These are phyloP conservation scores for Hypoxylon rickii DNA, from an alignment of 495 filamentous ascomycete genomes.

Conservation along the genomic window DNA sequence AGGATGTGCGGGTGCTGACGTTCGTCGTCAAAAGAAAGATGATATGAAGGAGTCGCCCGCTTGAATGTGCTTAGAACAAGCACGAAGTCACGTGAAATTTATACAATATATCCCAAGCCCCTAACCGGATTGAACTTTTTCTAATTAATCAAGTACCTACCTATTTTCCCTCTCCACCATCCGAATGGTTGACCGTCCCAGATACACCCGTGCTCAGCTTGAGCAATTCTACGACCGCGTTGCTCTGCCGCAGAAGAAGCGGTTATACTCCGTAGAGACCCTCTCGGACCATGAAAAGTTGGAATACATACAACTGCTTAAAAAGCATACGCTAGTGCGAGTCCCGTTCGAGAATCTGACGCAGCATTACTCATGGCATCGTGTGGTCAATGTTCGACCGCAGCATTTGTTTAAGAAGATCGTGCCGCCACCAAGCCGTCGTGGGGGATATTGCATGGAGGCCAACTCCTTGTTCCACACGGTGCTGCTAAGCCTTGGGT, in stretches of 20 bases:
- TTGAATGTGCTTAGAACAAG: too few relatives aligned
- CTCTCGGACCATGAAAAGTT: constrained; percentile 25
- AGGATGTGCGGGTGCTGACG: too few relatives aligned
- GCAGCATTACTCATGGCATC: constrained; percentile 53
- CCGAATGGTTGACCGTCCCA: constrained; percentile 16
- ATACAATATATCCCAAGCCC: too few relatives aligned
- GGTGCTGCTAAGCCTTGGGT: constrained; percentile 67
- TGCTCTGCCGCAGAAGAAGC: not conserved
- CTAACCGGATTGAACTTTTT: too few relatives aligned
- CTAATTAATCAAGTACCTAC: too few relatives aligned
- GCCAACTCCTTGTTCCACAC: constrained; percentile 68
- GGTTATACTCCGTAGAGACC: not conserved
- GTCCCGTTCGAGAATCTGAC: constrained; percentile 75
- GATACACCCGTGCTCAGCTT: constrained; percentile 16
- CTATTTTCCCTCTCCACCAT: too few relatives aligned
- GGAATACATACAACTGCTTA: constrained; percentile 44
- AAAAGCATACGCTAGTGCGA: constrained; percentile 57
- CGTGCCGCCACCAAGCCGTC: constrained; percentile 42
- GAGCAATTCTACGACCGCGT: constrained; percentile 47
- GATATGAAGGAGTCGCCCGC: too few relatives aligned
- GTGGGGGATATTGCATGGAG: constrained; percentile 81
- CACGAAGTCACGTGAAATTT: too few relatives aligned
- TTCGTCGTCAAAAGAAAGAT: too few relatives aligned
- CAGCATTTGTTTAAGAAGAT: constrained; percentile 67
- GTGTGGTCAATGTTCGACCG: constrained; percentile 59